Percentiles rank a stretch among this genome's conserved stretches.
Evolutionary conservation across 306 rosid genomes (phyloP).

Genomic region (Gastrolobium bilobum): DNA sequence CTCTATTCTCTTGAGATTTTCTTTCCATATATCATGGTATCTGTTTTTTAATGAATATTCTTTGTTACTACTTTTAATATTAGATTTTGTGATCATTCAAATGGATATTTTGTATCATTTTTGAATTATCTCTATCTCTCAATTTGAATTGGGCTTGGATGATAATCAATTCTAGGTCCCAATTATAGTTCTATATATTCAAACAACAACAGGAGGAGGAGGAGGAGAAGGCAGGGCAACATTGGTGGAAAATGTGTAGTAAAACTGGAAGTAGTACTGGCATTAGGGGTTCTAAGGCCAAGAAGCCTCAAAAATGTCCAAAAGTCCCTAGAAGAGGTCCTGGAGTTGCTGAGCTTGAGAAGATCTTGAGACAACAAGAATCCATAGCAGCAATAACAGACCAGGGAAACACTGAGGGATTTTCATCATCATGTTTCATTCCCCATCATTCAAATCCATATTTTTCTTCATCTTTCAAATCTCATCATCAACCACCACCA

Average conservation of each 20-base stretch:
- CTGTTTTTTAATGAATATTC: slow-evolving; percentile 47
- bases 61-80: slow-evolving; percentile 55
- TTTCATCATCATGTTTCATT: slow-evolving; percentile 41
- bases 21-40: slow-evolving; percentile 51
- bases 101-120: slow-evolving; percentile 45
- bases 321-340: slow-evolving; percentile 80
- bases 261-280: slow-evolving; percentile 28
- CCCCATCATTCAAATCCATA: slow-evolving; percentile 42
- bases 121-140: slow-evolving; percentile 28
- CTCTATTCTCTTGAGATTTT: slow-evolving; percentile 46
- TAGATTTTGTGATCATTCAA: slow-evolving; percentile 51
- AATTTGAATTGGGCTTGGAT: slow-evolving; percentile 1
- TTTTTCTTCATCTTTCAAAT: slow-evolving; percentile 40
- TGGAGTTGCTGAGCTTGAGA: slow-evolving; percentile 83
- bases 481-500: not conserved
- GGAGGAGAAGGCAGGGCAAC: not conserved
- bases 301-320: slow-evolving; percentile 52
- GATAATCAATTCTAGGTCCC: not conserved
- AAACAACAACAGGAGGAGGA: not conserved
- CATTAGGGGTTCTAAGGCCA: slow-evolving; percentile 45
- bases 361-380: slow-evolving; percentile 69
- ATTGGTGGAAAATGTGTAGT: slow-evolving; percentile 54
- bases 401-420: slow-evolving; percentile 37
- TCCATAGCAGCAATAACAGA: slow-evolving; percentile 39
- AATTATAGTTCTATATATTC: too few relatives aligned